Base-by-base conservation (phyloP, 768 basidiomycete species). In the Lentinula sp. region DNA sequence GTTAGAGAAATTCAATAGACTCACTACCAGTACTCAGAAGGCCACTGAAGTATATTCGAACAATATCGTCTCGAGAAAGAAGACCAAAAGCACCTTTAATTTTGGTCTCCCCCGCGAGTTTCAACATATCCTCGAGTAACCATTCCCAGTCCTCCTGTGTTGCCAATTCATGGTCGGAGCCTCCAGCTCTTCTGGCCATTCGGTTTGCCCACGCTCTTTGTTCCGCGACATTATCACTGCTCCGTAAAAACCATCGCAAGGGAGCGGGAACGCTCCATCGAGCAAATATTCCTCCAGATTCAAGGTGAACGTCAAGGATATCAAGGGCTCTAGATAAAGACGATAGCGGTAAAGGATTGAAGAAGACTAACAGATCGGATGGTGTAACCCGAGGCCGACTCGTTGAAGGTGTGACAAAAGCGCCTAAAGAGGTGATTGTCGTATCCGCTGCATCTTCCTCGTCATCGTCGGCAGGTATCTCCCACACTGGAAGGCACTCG, bases 401-500 rank as follows among this genome's bases (percentile, higher is more conserved):
- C 1, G 89, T 87, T 3, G 88, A 86, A 0, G 93, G 95, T 5
- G 82, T 76, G 9, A 96, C 85, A 65, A 90, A 94, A 5, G 84
- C 76, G 6, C 89, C 90, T 28, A 98, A 83, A 6, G 93, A 93
- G 16, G 81, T 71, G 37, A 96, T 78, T 0, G 93, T 95, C 5
- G 88, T 88, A 57, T 94, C 87, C n/a, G 85, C 87, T 55, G 85
- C 85, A 62, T 93, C 93, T 53, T 79, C 83, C 61, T 90, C 82
- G 45, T 80, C 79, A 51, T 87, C 82, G n/a, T 79, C 80, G 45
- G 71, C 70, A 3, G 77, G 64, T 46, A 86, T 76, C 60, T 86
- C 87, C 93, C 95, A 97, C 3, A 88, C 96, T 0, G 96, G 96
- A 35, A 98, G 79, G 69, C 95, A 99, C 70, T 99, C 96, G 70